Base-by-base conservation (phyloP, 805 yeast genomes). In the Martiniozyma abietophila region DNA sequence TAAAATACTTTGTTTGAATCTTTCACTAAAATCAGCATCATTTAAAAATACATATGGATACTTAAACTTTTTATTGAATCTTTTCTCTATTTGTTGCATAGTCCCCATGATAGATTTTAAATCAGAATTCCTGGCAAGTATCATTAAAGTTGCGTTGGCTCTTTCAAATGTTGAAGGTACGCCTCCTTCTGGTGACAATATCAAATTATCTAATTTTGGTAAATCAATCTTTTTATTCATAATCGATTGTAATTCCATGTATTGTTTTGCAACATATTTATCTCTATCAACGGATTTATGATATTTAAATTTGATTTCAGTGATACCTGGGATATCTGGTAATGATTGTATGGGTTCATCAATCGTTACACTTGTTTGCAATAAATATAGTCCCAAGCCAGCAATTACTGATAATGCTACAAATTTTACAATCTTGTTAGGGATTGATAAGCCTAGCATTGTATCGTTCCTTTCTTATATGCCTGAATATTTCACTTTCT, bases 21-120 rank as follows among this genome's bases (percentile, higher is more conserved):
- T 52, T 0, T 71, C 69, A 1, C 71, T 57, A 50, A 84, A 84
- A 4, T 75, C 75, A 35, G 59, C 62, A 48, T 85, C 94, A 49
- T 83, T 84, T 25, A 84, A 50, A 39, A 84, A 80, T 2, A 83
- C 82, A 60, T 84, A 84, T 0, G 95, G 94, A 51, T 84, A 84
- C 31, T 69, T 67, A 54, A 76, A 84, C 47, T 80, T 80, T 18
- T 56, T 41, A 51, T 84, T 84, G 61, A 83, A 84, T 2, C 59
- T 65, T 18, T 52, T 51, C 49, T 84, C 94, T 24, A 85, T 68
- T 42, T 68, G 71, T 36, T 50, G 51, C 41, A 85, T 73, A 1
- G 94, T 69, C 8, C 46, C 42, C 1, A 71, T 47, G 8, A 83
- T 62, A 1, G 55, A 64, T 0, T 45, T 44, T 14, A 68, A 49